Base-by-base conservation (phyloP, 768 basidiomycete genomes). In the Phlegmacium glaucopus region DNA sequence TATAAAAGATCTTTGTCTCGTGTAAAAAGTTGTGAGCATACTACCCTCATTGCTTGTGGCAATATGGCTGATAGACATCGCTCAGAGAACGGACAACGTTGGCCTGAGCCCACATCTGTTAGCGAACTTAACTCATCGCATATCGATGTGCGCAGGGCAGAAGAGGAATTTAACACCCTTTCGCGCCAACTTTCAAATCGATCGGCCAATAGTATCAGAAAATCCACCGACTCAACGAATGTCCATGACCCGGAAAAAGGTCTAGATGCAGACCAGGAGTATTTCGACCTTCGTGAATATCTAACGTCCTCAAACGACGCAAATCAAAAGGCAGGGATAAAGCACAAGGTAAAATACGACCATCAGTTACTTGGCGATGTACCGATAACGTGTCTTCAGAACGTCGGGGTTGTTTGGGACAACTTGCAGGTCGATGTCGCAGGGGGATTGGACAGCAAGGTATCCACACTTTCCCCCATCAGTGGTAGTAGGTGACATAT, bases 381-480 rank as follows among this genome's bases (percentile, higher is more conserved):
- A 28, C 9, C 28, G 13, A 28, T 30, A 15, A 39, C 17, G 6
- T 30, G 13, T 10, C 12, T n/a, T 2, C 45, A 77, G 74, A 82
- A 85, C 49, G 84, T 89, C 7, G 85, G 85, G 27, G 80, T 90
- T 17, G 79, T 79, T 18, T 90, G 87, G 87, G 76, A 85, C 43
- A 72, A 83, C 54, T 67, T 90, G 1, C 69, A 80, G 48, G 87
- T 88, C 27, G 69, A 79, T 6, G 83, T 80, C 27, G 48, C 72
- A 4, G 86, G 83, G 15, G 78, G 76, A 10, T 57, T 66, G 9
- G 72, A 77, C 60, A 71, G 68, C 60, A 87, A 86, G 71, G 85
- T 78, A 36, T 12, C 18, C 40, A 27, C 25, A 15, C 11, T 25
- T 26, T 17, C 17, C 39, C 11, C 2, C 6, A 25, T n/a, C n/a